Conservation (phyloP, 2,329 filamentous ascomycete genomes). For the Aspergillus ochraceus region DNA sequence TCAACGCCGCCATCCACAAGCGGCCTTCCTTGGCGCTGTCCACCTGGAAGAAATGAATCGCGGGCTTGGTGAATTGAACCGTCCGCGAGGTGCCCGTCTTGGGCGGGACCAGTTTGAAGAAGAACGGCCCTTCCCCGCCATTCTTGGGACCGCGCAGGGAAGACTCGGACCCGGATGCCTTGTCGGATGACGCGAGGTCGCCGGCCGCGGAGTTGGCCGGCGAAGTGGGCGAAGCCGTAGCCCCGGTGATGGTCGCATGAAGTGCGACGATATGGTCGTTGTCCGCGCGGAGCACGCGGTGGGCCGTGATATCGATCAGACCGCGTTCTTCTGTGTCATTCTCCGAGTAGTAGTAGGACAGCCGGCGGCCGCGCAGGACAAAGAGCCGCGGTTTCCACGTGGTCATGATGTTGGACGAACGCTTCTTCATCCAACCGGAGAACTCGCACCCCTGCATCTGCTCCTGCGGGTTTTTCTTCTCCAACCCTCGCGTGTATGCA, state of each 20-base stretch:
- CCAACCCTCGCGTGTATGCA: slow-evolving; percentile 83
- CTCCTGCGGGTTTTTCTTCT: slow-evolving; percentile 77
- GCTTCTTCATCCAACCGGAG: slow-evolving; percentile 99
- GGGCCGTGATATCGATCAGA: slow-evolving; percentile 95
- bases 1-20: slow-evolving; percentile 96
- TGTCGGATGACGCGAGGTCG: slow-evolving; percentile 38
- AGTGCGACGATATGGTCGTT: slow-evolving; percentile 87
- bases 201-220: slow-evolving; percentile 42
- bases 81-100: slow-evolving; percentile 82
- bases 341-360: slow-evolving; percentile 96
- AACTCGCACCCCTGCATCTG: slow-evolving; percentile 88
- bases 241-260: slow-evolving; percentile 87
- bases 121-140: slow-evolving; percentile 74
- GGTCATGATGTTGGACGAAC: slow-evolving; percentile 91
- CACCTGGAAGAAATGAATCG: slow-evolving; percentile 95
- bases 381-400: slow-evolving; percentile 98
- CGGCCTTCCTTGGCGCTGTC: slow-evolving; percentile 85
- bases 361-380: slow-evolving; percentile 81
- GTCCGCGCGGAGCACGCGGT: slow-evolving; percentile 92
- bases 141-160: slow-evolving; percentile 32
- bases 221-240: slow-evolving; percentile 67
- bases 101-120: slow-evolving; percentile 95
- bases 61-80: slow-evolving; percentile 96
- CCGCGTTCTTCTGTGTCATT: slow-evolving; percentile 90
- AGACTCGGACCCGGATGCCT: slow-evolving; percentile 30